Percentiles rank a stretch among this genome's conserved stretches.
Conservation (phyloP, 2,329 filamentous ascomycete species). For the Neonectria magnoliae region DNA sequence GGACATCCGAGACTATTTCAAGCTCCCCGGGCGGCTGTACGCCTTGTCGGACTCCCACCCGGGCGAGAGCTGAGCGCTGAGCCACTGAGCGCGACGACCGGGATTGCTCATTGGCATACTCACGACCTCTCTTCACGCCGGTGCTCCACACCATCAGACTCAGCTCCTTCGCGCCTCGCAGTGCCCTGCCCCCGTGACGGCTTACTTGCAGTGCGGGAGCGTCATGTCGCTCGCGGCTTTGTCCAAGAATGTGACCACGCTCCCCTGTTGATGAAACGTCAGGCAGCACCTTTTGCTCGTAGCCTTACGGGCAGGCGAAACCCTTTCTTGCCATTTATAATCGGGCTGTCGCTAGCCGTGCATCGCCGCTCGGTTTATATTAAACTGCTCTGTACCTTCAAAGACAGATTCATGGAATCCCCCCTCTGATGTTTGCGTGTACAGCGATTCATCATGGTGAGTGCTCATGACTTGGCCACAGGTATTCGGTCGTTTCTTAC, state of each 20-base stretch:
- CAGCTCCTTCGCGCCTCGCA: constrained; percentile 22
- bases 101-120: constrained; percentile 20
- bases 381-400: constrained; percentile 4
- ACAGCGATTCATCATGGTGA: constrained; percentile 41
- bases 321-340: constrained; percentile 19
- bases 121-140: constrained; percentile 2
- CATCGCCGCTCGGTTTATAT: background rate
- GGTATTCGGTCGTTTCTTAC: background rate
- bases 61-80: constrained; percentile 34
- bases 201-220: background rate
- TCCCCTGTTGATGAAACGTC: constrained; percentile 9
- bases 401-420: constrained; percentile 25
- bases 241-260: constrained; percentile 8
- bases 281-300: constrained; percentile 15
- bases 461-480: background rate
- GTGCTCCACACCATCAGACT: constrained; percentile 25
- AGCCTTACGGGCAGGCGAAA: background rate
- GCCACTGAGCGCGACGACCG: constrained; percentile 24
- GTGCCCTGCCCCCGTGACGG: constrained; percentile 31
- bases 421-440: constrained; percentile 20
- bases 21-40: constrained; percentile 14
- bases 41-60: constrained; percentile 17
- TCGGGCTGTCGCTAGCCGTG: constrained; percentile 2
- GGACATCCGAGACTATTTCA: constrained; percentile 11
- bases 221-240: background rate